phyloP scores from a whole-genome alignment of 768 basidiomycete genomes.

The Leucosporidium yakuticum region DNA sequence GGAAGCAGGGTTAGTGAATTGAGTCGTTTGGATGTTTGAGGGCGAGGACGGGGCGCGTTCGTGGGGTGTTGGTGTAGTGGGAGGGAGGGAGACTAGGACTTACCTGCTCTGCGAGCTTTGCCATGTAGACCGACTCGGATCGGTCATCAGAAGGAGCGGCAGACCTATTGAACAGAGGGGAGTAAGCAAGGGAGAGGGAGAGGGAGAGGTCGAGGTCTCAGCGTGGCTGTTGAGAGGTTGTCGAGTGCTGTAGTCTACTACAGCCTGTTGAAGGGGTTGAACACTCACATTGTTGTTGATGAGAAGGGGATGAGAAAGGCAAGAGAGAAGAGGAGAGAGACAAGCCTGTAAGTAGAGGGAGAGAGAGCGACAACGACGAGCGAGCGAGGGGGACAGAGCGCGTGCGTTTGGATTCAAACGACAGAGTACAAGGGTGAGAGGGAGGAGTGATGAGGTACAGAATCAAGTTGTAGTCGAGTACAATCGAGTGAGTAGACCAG shows the following conservation, averaged over 20 bases:
- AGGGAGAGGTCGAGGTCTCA: background rate
- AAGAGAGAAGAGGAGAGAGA: background rate
- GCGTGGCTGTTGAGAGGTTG: background rate
- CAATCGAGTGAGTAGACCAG: too few species aligned
- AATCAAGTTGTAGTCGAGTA: too few species aligned
- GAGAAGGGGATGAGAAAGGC: background rate
- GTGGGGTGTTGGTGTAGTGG: too few species aligned
- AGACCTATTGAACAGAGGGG: constrained; percentile 15
- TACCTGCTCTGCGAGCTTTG: constrained; percentile 86
- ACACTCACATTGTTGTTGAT: background rate
- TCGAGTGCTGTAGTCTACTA: background rate
- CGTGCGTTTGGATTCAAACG: too few species aligned
- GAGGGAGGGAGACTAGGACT: background rate
- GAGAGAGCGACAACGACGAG: too few species aligned
- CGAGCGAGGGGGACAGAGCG: too few species aligned
- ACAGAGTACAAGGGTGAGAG: too few species aligned
- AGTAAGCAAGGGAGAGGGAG: background rate
- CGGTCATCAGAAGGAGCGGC: constrained; percentile 23
- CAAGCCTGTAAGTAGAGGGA: background rate
- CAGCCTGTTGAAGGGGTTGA: too few species aligned
- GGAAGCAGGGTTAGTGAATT: background rate
- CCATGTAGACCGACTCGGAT: constrained; percentile 72
- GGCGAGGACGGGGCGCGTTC: constrained; percentile 1
- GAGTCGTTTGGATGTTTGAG: background rate
- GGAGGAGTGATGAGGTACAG: too few species aligned